Conservation (phyloP, 31 red algal species). For the Asparagopsis taxiformis region DNA sequence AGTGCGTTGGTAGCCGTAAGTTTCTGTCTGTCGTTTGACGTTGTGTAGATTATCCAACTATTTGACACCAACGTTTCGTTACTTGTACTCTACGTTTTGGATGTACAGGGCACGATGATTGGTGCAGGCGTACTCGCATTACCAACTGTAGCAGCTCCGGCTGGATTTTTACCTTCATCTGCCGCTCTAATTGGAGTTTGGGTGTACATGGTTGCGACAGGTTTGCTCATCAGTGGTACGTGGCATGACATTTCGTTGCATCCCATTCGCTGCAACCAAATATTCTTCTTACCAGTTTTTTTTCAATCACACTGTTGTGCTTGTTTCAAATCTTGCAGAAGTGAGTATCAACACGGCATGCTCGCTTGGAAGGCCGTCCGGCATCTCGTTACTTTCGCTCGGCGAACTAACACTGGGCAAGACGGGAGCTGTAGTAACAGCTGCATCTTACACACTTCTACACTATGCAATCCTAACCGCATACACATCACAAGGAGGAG, state of each 20-base stretch:
- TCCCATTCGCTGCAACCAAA: neutral
- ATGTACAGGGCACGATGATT: conserved; percentile 58
- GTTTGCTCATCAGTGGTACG: conserved; percentile 47
- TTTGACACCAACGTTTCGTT: neutral
- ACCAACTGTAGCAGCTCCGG: conserved; percentile 37
- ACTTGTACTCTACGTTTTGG: neutral
- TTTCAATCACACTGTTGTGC: neutral
- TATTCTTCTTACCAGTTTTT: neutral
- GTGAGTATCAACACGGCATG: conserved; percentile 53
- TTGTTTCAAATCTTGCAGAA: conserved; percentile 13
- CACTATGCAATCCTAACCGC: conserved; percentile 68
- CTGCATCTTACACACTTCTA: conserved; percentile 42
- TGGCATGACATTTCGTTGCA: neutral
- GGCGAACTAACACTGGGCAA: conserved; percentile 31
- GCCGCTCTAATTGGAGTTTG: conserved; percentile 46
- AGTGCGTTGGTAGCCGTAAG: conserved; percentile 30
- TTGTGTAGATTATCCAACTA: neutral
- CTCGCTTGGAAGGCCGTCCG: conserved; percentile 46
- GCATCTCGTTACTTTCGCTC: conserved; percentile 56
- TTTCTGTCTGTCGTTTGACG: neutral
- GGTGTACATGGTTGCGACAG: conserved; percentile 45
- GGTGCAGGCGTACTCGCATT: conserved; percentile 78
- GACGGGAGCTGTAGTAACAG: conserved; percentile 12
- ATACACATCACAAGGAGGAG: conserved; percentile 67
- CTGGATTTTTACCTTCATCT: conserved; percentile 46